A percentile compares a stretch with the other conserved stretches of the same genome.
Evolutionary conservation across 2,329 filamentous ascomycete genomes (phyloP).

Genomic region (Ophiocordyceps camponoti-saundersi): DNA sequence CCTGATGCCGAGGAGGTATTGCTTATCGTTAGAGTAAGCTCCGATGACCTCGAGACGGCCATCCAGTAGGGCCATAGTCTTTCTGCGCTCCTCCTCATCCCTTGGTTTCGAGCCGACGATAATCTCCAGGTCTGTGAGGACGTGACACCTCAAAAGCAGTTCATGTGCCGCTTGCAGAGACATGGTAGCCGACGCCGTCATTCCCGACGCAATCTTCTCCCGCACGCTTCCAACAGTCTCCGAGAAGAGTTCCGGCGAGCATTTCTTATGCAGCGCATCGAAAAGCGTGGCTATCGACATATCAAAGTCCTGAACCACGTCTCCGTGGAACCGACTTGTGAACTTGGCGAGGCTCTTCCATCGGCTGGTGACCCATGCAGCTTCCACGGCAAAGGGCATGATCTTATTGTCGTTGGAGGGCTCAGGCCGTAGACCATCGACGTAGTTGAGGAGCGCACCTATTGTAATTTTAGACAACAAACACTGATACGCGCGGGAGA

Average conservation of each 20-base stretch:
- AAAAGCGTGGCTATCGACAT: conserved; percentile 49
- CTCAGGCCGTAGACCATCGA: conserved; percentile 53
- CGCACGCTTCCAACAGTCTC: conserved; percentile 46
- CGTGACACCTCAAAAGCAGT: conserved; percentile 70
- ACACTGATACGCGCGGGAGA: no score
- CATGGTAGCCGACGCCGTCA: conserved; percentile 61
- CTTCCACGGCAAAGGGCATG: conserved; percentile 74
- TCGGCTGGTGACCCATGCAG: conserved; percentile 75
- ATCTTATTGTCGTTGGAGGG: conserved; percentile 35
- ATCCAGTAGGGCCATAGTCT: conserved; percentile 29
- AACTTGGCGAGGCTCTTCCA: conserved; percentile 63
- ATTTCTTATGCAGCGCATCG: conserved; percentile 41
- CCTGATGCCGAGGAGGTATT: conserved; percentile 75
- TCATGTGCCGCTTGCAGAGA: conserved; percentile 77
- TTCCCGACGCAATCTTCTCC: conserved; percentile 50
- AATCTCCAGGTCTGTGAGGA: conserved; percentile 72
- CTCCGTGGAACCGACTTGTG: conserved; percentile 34
- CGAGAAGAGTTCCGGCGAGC: conserved; percentile 32
- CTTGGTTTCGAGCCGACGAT: conserved; percentile 37
- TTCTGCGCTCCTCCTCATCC: conserved; percentile 19
- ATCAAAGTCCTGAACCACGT: conserved; percentile 51
- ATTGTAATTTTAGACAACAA: conserved; percentile 16
- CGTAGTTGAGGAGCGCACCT: conserved; percentile 77
- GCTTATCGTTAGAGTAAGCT: conserved; percentile 81
- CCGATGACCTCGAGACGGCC: conserved; percentile 79